Base-by-base conservation (phyloP, 2,329 filamentous ascomycete species). In the Plenodomus lindquistii region DNA sequence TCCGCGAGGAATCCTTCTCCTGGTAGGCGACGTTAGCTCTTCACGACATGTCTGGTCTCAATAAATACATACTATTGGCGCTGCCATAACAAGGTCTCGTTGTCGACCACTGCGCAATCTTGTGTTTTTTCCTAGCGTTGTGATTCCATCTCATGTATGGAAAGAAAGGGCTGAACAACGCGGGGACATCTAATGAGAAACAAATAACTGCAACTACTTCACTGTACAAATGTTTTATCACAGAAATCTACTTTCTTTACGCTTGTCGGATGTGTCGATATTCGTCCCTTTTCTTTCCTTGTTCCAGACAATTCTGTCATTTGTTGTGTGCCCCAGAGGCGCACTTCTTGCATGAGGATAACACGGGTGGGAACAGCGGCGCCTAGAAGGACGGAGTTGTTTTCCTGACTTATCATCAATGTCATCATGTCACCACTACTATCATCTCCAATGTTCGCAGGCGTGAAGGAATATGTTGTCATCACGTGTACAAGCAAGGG, bases 1-100 rank as follows among this genome's bases (percentile, higher is more conserved):
- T 92, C 70, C 81, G 88, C 52, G 88, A 93, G 73, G 88, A 92
- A 71, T 86, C 87, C 4, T 93, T 92, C 74, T 81, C 80, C 37
- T 85, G 82, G 82, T 85, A 69, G 53, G 56, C 42, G 40, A 37
- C 8, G 37, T 42, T 34, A 34, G 20, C 7, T 39, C 11, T 35
- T 34, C 37, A 34, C 43, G 17, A 31, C 35, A 44, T 44, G 22
- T 38, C 51, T 40, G 35, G 38, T 50, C 47, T 46, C 39, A 22
- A 46, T 53, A 36, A 45, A 47, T 57, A 56, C 57, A 59, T 52
- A 50, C 52, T 50, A 41, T 55, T 43, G 44, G 48, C 52, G 53
- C 40, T 43, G 43, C 35, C 17, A n/a, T n/a, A n/a, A n/a, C n/a
- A n/a, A n/a, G n/a, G n/a, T n/a, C 35, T 18, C 15, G 20, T 39